These are phyloP conservation scores for Iris macrosiphon DNA, from an alignment of 106 monocot species.

Conservation along the genomic window DNA sequence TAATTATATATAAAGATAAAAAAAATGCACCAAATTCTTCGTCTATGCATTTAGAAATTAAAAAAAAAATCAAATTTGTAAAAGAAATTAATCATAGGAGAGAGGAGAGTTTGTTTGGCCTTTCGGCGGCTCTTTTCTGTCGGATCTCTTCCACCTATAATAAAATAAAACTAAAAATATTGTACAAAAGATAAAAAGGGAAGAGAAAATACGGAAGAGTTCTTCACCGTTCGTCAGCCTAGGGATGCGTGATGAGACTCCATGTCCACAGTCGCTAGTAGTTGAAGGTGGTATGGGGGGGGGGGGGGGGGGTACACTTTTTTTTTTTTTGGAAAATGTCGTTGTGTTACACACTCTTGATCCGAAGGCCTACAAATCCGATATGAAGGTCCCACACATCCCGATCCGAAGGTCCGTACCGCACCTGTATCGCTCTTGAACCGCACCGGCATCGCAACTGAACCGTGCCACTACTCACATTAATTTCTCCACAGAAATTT, in stretches of 20 bases:
- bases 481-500: too few relatives aligned
- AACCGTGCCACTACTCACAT: too few relatives aligned
- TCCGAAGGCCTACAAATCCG: too few relatives aligned
- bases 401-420: too few relatives aligned
- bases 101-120: conserved; percentile 31
- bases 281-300: background rate
- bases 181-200: background rate
- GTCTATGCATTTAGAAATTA: conserved; percentile 13
- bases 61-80: background rate
- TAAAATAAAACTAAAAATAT: background rate
- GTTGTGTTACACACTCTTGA: too few relatives aligned
- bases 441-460: too few relatives aligned
- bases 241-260: conserved; percentile 55
- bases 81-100: background rate
- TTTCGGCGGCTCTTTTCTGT: conserved; percentile 76
- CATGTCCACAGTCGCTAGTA: conserved; percentile 17
- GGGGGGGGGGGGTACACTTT: too few relatives aligned
- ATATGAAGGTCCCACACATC: too few relatives aligned
- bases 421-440: too few relatives aligned
- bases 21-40: conserved; percentile 12
- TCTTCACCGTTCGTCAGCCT: conserved; percentile 51
- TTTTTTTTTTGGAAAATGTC: too few relatives aligned
- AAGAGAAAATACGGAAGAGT: background rate
- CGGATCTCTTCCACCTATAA: conserved; percentile 77
- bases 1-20: too few relatives aligned